A percentile compares a stretch with the other conserved stretches of the same genome.
These are phyloP conservation scores for Erodium texanum DNA, from an alignment of 441 rosid species.

Conservation along the genomic window DNA sequence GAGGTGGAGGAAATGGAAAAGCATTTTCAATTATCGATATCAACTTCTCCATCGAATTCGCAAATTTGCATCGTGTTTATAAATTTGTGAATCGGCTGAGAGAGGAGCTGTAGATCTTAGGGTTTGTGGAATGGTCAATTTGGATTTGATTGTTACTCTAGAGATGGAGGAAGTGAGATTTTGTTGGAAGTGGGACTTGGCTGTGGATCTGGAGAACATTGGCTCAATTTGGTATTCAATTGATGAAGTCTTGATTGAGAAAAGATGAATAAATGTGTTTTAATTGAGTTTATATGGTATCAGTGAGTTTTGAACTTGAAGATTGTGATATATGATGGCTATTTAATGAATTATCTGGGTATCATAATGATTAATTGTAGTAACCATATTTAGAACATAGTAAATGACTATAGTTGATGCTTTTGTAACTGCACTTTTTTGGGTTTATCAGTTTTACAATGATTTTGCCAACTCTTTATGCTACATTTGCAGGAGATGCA, in stretches of 20 bases:
- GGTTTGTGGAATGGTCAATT: background rate
- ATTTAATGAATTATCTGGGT: background rate
- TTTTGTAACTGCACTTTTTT: background rate
- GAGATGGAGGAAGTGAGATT: background rate
- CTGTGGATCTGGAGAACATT: background rate
- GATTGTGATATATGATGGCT: background rate
- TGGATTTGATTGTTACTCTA: background rate
- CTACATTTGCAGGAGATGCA: constrained; percentile 38
- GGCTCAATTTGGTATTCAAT: background rate
- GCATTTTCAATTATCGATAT: background rate
- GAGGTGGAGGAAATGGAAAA: background rate
- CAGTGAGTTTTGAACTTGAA: background rate
- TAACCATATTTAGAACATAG: background rate
- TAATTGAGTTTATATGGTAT: background rate
- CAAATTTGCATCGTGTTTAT: background rate
- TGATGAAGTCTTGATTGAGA: background rate
- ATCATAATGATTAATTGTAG: background rate
- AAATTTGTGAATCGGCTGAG: background rate
- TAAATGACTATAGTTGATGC: background rate
- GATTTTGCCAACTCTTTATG: background rate
- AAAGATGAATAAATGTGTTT: background rate
- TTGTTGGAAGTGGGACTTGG: background rate
- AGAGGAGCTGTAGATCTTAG: background rate
- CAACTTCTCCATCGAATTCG: background rate
- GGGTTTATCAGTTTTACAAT: background rate